Percentiles rank a stretch among this genome's conserved stretches.
Evolutionary conservation across 2,329 filamentous ascomycete genomes (phyloP).

Genomic region (Pseudocercospora fijiensis): DNA sequence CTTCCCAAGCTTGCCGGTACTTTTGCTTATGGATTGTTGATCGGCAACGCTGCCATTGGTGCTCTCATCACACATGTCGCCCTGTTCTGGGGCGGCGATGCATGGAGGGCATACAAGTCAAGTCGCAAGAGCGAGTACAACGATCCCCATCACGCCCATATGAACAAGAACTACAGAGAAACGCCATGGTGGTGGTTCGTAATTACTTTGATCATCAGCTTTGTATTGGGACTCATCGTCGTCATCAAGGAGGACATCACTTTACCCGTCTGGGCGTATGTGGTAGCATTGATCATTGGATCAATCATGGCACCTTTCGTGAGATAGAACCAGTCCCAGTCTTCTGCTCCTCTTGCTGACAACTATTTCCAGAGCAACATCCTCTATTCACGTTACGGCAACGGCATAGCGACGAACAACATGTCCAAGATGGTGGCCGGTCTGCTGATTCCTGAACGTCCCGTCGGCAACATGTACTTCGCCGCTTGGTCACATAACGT

Average conservation of each 20-base stretch:
- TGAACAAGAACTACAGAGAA: slow-evolving; percentile 56
- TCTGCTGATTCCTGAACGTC: slow-evolving; percentile 52
- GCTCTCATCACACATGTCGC: slow-evolving; percentile 54
- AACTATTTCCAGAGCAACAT: slow-evolving; percentile 44
- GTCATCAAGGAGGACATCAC: slow-evolving; percentile 36
- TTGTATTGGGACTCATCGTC: slow-evolving; percentile 33
- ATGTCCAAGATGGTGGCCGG: slow-evolving; percentile 59
- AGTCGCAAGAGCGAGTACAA: slow-evolving; percentile 46
- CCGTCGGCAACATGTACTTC: slow-evolving; percentile 60
- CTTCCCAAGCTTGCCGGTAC: slow-evolving; percentile 50
- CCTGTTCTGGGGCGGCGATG: slow-evolving; percentile 58
- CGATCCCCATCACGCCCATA: slow-evolving; percentile 55
- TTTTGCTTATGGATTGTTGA: slow-evolving; percentile 51
- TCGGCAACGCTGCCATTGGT: slow-evolving; percentile 60
- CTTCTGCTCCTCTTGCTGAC: background rate
- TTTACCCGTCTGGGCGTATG: slow-evolving; percentile 38
- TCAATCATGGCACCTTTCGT: slow-evolving; percentile 50
- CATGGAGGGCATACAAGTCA: slow-evolving; percentile 50
- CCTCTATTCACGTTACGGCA: slow-evolving; percentile 45
- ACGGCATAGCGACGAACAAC: slow-evolving; percentile 60
- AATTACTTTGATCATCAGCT: slow-evolving; percentile 34
- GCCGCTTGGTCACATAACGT: slow-evolving; percentile 60
- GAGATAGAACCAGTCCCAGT: slow-evolving; percentile 4
- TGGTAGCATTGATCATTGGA: slow-evolving; percentile 30
- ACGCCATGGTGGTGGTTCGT: slow-evolving; percentile 43